Evolutionary conservation across 1,284 basidiomycete species (phyloP).

Genomic region (Microbotryum intermedium): DNA sequence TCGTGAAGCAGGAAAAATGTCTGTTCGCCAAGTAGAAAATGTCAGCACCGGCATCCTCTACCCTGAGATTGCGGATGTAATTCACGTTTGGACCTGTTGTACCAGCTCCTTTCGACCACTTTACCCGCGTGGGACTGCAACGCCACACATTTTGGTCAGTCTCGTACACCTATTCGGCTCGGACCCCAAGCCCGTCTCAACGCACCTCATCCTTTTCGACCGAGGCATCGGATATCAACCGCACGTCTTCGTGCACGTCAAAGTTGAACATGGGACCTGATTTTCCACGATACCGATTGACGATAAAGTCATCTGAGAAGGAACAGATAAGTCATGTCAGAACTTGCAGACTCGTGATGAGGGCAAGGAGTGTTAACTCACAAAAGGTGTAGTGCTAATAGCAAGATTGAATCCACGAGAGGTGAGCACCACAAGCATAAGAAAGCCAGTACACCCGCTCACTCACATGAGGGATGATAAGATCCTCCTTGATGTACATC

Average conservation of each 20-base stretch:
- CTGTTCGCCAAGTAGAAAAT: not conserved
- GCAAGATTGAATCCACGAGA: not conserved
- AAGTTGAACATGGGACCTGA: conserved; percentile 98
- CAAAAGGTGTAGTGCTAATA: conserved; percentile 92
- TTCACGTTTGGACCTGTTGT: conserved; percentile 71
- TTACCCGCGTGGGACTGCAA: conserved; percentile 84
- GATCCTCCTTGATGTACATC: conserved; percentile 90
- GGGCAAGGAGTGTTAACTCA: conserved; percentile 39
- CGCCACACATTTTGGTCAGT: not conserved
- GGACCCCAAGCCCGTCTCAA: not conserved
- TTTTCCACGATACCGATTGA: conserved; percentile 96
- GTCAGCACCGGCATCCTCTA: not conserved
- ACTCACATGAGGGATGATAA: conserved; percentile 84
- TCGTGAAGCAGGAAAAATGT: conserved; percentile 30
- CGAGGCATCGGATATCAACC: conserved; percentile 87
- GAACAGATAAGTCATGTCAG: not conserved
- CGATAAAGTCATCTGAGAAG: conserved; percentile 60
- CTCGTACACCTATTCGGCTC: not conserved
- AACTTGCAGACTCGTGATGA: not conserved
- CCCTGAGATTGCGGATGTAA: not conserved
- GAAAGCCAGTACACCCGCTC: not conserved
- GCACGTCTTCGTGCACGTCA: conserved; percentile 97
- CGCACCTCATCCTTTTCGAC: conserved; percentile 83
- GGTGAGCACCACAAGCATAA: not conserved
- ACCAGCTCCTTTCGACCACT: conserved; percentile 92